A percentile compares a stretch with the other conserved stretches of the same genome.
Conservation (phyloP, 371 early-diverging fungal species). For the Circinella minor region DNA sequence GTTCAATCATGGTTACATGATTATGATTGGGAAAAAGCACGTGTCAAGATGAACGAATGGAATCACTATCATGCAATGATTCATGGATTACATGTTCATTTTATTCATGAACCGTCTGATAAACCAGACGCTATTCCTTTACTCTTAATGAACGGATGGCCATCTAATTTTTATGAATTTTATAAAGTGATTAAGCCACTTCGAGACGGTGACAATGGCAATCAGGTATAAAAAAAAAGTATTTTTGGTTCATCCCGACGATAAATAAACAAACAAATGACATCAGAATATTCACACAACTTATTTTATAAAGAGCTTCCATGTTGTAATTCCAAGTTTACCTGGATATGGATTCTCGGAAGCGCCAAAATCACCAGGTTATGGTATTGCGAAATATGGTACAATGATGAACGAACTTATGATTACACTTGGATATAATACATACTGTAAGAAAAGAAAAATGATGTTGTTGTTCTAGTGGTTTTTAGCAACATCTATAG, state of each 20-base stretch:
- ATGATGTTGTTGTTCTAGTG: too few relatives aligned
- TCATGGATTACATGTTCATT: slow-evolving; percentile 59
- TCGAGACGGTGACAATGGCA: slow-evolving; percentile 32
- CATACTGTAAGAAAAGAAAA: slow-evolving; percentile 34
- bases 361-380: slow-evolving; percentile 47
- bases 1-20: slow-evolving; percentile 46
- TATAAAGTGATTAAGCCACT: slow-evolving; percentile 56
- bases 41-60: slow-evolving; percentile 45
- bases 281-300: neutral
- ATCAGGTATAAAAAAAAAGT: slow-evolving; percentile 20
- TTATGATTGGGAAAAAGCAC: slow-evolving; percentile 52
- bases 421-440: slow-evolving; percentile 57
- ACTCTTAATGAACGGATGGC: slow-evolving; percentile 74
- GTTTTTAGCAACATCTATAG: too few relatives aligned
- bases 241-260: neutral
- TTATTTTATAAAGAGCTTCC: slow-evolving; percentile 43
- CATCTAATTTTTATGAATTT: slow-evolving; percentile 67
- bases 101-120: slow-evolving; percentile 58
- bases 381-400: slow-evolving; percentile 42
- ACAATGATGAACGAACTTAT: slow-evolving; percentile 54
- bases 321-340: slow-evolving; percentile 64
- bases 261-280: neutral
- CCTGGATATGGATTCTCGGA: slow-evolving; percentile 71
- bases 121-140: slow-evolving; percentile 61
- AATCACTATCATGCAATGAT: slow-evolving; percentile 58